Evolutionary conservation across 2,329 filamentous ascomycete genomes (phyloP).

Genomic region (Metarhizium rileyi): DNA sequence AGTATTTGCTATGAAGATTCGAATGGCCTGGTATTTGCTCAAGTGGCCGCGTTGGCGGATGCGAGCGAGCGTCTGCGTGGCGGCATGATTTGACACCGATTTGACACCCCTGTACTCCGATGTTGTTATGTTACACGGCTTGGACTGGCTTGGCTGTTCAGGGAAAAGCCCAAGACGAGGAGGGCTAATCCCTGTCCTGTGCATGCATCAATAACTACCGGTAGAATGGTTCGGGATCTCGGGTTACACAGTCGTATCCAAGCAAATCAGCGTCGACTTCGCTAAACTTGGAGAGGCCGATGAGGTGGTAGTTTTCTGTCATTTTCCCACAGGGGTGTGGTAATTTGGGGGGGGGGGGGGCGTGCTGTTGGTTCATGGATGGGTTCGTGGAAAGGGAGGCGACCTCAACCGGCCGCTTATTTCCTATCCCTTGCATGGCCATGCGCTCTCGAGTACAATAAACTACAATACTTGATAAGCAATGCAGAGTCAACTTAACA

Average conservation of each 20-base stretch:
- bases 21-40: no score
- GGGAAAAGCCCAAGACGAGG: neutral
- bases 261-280: constrained; percentile 5
- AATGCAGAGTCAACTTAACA: neutral
- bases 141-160: neutral
- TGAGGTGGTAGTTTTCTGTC: neutral
- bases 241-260: constrained; percentile 4
- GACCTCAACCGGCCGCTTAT: neutral
- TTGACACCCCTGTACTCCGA: neutral
- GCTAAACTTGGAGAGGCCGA: neutral
- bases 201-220: constrained; percentile 6
- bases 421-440: neutral
- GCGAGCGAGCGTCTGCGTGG: no score
- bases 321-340: neutral
- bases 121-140: no score
- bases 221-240: constrained; percentile 9
- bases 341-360: neutral
- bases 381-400: neutral
- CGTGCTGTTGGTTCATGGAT: neutral
- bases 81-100: no score
- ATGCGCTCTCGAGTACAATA: neutral
- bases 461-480: neutral
- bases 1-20: no score
- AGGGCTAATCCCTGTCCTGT: neutral
- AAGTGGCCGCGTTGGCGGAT: no score